Conservation (phyloP, 371 early-diverging fungal genomes). For the Rhizopus sp. region DNA sequence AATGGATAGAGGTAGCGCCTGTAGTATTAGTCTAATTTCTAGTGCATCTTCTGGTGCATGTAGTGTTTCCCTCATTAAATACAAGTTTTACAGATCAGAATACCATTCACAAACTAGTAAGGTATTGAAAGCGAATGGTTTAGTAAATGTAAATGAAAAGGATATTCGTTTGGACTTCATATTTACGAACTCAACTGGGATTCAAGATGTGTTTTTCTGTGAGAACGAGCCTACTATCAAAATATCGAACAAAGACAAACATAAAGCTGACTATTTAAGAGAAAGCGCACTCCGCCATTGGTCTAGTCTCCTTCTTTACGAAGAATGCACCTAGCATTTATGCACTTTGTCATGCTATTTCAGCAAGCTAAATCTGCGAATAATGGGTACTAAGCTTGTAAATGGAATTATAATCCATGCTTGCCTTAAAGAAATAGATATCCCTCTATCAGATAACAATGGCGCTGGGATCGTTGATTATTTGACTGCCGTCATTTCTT, state of each 20-base stretch:
- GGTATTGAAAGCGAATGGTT: constrained; percentile 16
- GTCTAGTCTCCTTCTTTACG: constrained; percentile 12
- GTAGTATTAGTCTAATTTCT: no score
- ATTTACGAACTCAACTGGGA: constrained; percentile 12
- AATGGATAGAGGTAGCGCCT: no score
- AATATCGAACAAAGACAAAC: constrained; percentile 14
- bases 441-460: constrained; percentile 12
- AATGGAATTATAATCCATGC: constrained; percentile 15
- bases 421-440: constrained; percentile 14
- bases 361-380: constrained; percentile 13
- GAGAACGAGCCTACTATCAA: constrained; percentile 14
- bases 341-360: constrained; percentile 7
- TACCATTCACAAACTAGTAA: constrained; percentile 14
- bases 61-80: constrained; percentile 9
- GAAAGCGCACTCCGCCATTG: constrained; percentile 7
- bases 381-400: constrained; percentile 12
- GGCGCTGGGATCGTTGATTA: constrained; percentile 18
- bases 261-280: constrained; percentile 11
- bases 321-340: constrained; percentile 12
- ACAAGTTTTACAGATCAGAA: constrained; percentile 12
- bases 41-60: constrained; percentile 7
- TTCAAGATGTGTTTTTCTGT: constrained; percentile 16
- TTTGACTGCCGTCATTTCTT: constrained; percentile 15
- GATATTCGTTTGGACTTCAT: constrained; percentile 12
- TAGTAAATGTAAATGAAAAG: constrained; percentile 11